A percentile compares a stretch with the other conserved stretches of the same genome.
Evolutionary conservation across 164 flowering plant species (phyloP).

Genomic region (Vitis cinerea): DNA sequence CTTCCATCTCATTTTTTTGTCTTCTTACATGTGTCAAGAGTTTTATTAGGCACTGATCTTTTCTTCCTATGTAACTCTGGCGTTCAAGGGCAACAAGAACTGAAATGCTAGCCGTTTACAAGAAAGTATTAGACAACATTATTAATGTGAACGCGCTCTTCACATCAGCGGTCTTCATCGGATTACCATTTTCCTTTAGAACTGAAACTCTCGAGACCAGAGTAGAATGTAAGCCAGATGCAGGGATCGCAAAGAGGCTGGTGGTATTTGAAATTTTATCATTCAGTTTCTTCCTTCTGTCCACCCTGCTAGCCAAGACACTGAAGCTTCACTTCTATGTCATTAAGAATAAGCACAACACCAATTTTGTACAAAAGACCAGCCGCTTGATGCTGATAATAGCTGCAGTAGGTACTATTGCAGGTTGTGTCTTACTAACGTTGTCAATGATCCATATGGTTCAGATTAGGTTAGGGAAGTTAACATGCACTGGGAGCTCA

Average conservation of each 20-base stretch:
- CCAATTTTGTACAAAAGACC: too few species aligned
- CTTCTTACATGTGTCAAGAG: too few species aligned
- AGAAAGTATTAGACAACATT: conserved; percentile 2
- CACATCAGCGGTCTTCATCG: conserved; percentile 4
- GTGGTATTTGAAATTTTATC: background rate
- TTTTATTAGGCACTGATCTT: too few species aligned
- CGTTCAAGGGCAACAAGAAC: too few species aligned
- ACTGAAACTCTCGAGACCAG: background rate
- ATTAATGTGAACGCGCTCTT: conserved; percentile 9
- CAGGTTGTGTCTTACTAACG: conserved; percentile 1
- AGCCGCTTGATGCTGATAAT: background rate
- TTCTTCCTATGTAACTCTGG: background rate
- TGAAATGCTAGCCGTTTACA: background rate
- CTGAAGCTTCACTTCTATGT: background rate
- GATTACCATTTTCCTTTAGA: background rate
- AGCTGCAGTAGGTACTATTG: background rate
- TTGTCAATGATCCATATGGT: conserved; percentile 8
- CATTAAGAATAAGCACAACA: background rate
- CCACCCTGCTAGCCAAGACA: conserved; percentile 3
- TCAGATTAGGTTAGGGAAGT: conserved; percentile 9
- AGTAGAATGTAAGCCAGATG: conserved; percentile 1
- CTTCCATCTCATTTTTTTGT: too few species aligned
- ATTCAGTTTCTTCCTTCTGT: conserved; percentile 11
- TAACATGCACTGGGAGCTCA: background rate
- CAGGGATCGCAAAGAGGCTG: background rate